Evolutionary conservation across 1,284 basidiomycete genomes (phyloP), one percentile per base, ranked within the genome.

Genomic region (Cryptococcus sp.): DNA sequence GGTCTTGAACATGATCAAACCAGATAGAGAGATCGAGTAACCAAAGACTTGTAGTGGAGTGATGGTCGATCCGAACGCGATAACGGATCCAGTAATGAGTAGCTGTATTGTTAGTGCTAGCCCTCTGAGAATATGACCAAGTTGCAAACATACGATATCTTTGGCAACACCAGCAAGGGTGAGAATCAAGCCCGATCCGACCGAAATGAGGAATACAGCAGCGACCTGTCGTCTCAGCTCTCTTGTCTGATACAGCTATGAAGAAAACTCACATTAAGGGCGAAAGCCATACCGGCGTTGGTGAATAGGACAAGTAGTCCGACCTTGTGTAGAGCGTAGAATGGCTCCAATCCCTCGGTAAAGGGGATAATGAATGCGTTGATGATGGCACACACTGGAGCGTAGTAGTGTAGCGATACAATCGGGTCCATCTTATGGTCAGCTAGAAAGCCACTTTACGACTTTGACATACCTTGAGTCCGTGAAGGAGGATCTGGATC

Each of bases 141-240:
- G 1, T 28, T 11, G 19, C 14, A 19, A 23, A 0, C 7, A 66
- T 52, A 74, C 73, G 55, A 75, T 73, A 56, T 86, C 87, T 81
- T 91, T 91, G 78, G 97, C 86, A 16, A 98, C 93, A 55, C 94
- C 94, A 7, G 93, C 91, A 16, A 98, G 83, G 4, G 93, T 98
- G 56, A 98, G 79, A 19, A 96, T 84, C 49, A 98, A 81, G 3
- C 92, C 91, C 52, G 85, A 87, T 2, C 86, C 90, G 0, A 85
- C 88, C 46, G 91, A 83, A 48, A 98, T 92, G 54, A 98, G 81
- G 81, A 94, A 98, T 25, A 98, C 93, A 18, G 93, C 91, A 0
- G 92, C 88, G 44, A 76, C 81, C 64, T 67, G 18, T 93, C 82
- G 89, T 93, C 55, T 21, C 25, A 18, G 16, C 1, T 5, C 10